Base-by-base conservation (phyloP, 2,329 filamentous ascomycete species). In the Aspergillus puulaauensis region DNA sequence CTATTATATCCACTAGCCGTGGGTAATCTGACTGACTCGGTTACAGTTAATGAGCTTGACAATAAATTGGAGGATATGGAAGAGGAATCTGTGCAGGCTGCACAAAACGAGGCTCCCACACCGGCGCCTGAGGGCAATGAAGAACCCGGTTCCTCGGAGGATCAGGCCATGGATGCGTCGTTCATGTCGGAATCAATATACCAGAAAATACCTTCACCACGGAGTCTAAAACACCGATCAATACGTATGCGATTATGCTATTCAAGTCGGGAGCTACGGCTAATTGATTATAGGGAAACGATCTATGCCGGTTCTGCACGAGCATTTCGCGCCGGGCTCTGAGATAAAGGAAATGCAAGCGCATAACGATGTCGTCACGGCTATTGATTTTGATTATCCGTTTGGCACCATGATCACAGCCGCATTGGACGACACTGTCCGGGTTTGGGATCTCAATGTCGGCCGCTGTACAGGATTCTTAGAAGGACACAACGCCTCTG, bases 121-220 rank as follows among this genome's bases (percentile, higher is more conserved):
- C 73, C 72, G 7, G 73, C 69, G 52, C 72, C 64, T 17, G 74
- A 75, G 44, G 65, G 57, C 12, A 71, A 73, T 24, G 77, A 86
- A 67, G 61, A 80, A 59, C 60, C 82, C 62, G 74, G 84, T 76
- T 59, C 83, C 63, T 76, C 89, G 70, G 75, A 89, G 66, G 79
- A 77, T 40, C 73, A 76, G 57, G 76, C 76, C 48, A 78, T 79
- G 67, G 79, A 82, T 64, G 79, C 80, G 6, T 83, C 84, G 1
- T 99, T 98, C 79, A 98, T 98, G 95, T 97, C 95, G 3, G 91
- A 97, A 74, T 97, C 93, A 12, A 91, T 99, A 66, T 99, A 98
- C 73, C 90, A 96, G 65, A 97, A 97, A 75, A 79, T 99, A 8
- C 91, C 93, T 0, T 77, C 79, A n/a, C 80, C 83, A 7, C 83